Percentiles rank a stretch among this genome's conserved stretches.
Conservation (phyloP, 2,329 filamentous ascomycete species). For the Zasmidium cellare region DNA sequence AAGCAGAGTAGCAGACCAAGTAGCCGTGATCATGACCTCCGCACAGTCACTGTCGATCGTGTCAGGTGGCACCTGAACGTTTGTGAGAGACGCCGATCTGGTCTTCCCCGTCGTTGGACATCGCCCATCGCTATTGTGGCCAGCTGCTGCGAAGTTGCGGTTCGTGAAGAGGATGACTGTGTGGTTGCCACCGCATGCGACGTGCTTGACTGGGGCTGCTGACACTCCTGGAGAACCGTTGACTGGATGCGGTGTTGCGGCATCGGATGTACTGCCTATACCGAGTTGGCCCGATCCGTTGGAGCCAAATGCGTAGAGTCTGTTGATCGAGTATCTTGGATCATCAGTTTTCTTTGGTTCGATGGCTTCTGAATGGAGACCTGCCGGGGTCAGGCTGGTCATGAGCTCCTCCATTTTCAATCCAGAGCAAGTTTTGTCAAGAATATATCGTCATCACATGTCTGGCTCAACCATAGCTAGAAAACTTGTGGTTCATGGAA, state of each 20-base stretch:
- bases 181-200: constrained; percentile 79
- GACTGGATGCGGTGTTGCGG: constrained; percentile 32
- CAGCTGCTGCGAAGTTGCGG: constrained; percentile 65
- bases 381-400: neutral
- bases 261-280: constrained; percentile 45
- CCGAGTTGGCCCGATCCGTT: constrained; percentile 56
- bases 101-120: constrained; percentile 28
- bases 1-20: constrained; percentile 70
- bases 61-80: neutral
- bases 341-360: neutral
- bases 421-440: too few species aligned
- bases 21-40: constrained; percentile 55
- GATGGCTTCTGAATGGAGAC: neutral
- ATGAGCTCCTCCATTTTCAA: neutral
- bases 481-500: neutral
- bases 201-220: constrained; percentile 22
- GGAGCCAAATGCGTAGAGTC: constrained; percentile 46
- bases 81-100: neutral
- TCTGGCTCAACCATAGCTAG: too few species aligned
- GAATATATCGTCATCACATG: neutral
- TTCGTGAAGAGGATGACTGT: constrained; percentile 68
- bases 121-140: constrained; percentile 56
- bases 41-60: neutral
- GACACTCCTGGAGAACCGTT: neutral
- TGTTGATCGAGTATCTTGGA: neutral